Conservation (phyloP, 371 early-diverging fungal species). For the Syncephalastrum racemosum region DNA sequence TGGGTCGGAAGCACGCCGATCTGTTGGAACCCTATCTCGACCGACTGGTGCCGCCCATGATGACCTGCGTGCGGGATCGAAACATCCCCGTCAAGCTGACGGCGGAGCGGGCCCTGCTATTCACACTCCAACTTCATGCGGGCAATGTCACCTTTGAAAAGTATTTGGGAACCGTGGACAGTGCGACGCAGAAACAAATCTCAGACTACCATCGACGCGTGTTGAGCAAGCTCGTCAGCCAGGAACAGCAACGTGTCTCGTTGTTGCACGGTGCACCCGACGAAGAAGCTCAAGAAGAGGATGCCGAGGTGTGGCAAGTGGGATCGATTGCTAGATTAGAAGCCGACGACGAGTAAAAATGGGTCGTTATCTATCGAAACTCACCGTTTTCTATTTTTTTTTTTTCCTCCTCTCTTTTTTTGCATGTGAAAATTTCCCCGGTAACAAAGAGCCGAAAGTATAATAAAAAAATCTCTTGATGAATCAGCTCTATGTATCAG, state of each 20-base stretch:
- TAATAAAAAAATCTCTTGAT: no score
- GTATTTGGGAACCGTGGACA: conserved; percentile 51
- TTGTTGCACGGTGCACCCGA: conserved; percentile 38
- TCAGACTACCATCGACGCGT: conserved; percentile 67
- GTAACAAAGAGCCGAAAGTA: no score
- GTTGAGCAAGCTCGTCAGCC: conserved; percentile 52
- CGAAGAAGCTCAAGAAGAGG: conserved; percentile 40
- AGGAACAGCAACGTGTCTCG: conserved; percentile 33
- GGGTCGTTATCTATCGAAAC: no score
- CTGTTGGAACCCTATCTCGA: conserved; percentile 47
- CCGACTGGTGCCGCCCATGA: conserved; percentile 61
- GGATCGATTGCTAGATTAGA: conserved; percentile 24
- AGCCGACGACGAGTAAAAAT: conserved; percentile 18
- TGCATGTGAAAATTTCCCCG: conserved; percentile 2
- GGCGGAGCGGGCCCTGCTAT: conserved; percentile 75
- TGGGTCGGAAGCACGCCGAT: conserved; percentile 42
- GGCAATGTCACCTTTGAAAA: conserved; percentile 31
- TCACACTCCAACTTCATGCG: conserved; percentile 60
- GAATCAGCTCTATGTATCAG: no score
- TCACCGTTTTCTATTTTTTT: no score
- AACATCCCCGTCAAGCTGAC: conserved; percentile 81
- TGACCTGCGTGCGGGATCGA: conserved; percentile 75
- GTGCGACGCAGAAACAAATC: conserved; percentile 44
- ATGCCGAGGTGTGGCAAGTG: conserved; percentile 40
- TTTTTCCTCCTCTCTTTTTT: neutral